Conservation (phyloP, 2,329 filamentous ascomycete species). For the Ustilaginoidea virens region DNA sequence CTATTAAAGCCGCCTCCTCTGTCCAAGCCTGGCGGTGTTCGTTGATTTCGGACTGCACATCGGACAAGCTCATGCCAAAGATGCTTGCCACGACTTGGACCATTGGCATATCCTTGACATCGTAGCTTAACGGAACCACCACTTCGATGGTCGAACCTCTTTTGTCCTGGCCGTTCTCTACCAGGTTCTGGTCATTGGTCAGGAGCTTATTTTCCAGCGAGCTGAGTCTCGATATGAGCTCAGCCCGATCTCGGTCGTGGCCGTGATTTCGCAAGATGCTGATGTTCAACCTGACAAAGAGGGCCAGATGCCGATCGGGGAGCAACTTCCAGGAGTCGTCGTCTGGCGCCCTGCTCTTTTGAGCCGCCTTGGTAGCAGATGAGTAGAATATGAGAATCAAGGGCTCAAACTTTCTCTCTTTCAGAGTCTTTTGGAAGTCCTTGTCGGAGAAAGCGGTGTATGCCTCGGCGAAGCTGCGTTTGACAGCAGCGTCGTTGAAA, state of each 20-base stretch:
- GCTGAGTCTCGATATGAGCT: conserved; percentile 63
- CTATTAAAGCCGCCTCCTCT: conserved; percentile 75
- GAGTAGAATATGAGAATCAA: conserved; percentile 94
- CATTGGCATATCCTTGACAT: conserved; percentile 93
- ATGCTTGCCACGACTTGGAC: conserved; percentile 77
- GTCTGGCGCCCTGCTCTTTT: conserved; percentile 57
- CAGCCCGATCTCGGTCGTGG: conserved; percentile 70
- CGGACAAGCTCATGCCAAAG: conserved; percentile 64
- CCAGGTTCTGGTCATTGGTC: conserved; percentile 80
- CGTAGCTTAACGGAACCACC: conserved; percentile 68
- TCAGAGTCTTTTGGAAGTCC: conserved; percentile 76
- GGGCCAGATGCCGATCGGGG: conserved; percentile 84
- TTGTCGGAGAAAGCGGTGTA: conserved; percentile 86
- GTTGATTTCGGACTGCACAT: conserved; percentile 80
- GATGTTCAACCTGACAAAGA: conserved; percentile 79
- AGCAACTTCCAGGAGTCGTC: conserved; percentile 86
- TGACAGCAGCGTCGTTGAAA: conserved; percentile 79
- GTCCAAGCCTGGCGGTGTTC: conserved; percentile 71
- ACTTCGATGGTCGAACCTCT: conserved; percentile 53
- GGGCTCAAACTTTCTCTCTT: conserved; percentile 84
- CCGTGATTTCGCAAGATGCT: conserved; percentile 70
- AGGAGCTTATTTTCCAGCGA: conserved; percentile 87
- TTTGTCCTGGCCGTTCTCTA: conserved; percentile 16
- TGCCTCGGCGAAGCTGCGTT: conserved; percentile 87
- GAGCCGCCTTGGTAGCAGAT: conserved; percentile 70